These are phyloP conservation scores for Auxenochlorella pyrenoidosa DNA, from an alignment of 139 green algal species.

Conservation along the genomic window DNA sequence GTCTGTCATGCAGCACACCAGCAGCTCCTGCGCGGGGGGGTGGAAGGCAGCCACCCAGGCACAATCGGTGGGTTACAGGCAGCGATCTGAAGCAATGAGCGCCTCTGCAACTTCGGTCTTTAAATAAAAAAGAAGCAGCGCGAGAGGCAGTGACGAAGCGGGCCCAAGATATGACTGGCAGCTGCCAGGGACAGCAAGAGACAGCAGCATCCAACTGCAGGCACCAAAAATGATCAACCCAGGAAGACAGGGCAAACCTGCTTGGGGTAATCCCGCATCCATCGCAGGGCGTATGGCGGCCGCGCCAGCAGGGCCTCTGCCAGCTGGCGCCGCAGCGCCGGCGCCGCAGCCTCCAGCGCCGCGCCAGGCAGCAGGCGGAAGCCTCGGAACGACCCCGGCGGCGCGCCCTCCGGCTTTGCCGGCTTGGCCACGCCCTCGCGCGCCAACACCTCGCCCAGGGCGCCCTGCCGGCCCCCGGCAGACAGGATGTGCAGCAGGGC, in stretches of 20 bases:
- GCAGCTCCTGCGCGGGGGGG: slow-evolving; percentile 5
- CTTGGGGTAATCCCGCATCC: slow-evolving; percentile 17
- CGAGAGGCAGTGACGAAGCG: too few relatives aligned
- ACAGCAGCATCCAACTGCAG: not conserved
- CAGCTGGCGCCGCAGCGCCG: slow-evolving; percentile 23
- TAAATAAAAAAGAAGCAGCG: too few relatives aligned
- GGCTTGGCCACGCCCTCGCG: not conserved
- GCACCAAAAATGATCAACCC: too few relatives aligned
- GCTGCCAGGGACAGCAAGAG: not conserved
- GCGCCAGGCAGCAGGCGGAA: slow-evolving; percentile 56
- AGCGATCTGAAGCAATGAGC: too few relatives aligned
- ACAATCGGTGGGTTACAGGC: too few relatives aligned
- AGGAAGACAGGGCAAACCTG: not conserved
- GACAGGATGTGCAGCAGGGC: slow-evolving; percentile 48
- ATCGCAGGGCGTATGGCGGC: slow-evolving; percentile 52
- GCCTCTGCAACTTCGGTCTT: too few relatives aligned
- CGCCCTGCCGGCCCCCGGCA: too few relatives aligned
- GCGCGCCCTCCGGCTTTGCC: not conserved
- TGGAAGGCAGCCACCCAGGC: too few relatives aligned
- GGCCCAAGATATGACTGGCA: too few relatives aligned
- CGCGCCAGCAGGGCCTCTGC: slow-evolving; percentile 33
- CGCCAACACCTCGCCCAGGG: too few relatives aligned
- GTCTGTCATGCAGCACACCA: not conserved
- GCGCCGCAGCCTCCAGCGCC: slow-evolving; percentile 21
- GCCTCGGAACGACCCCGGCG: slow-evolving; percentile 5